Percentiles rank a stretch among this genome's conserved stretches.
These are phyloP conservation scores for Aquilaria sinensis DNA, from an alignment of 345 rosid species.

Conservation along the genomic window DNA sequence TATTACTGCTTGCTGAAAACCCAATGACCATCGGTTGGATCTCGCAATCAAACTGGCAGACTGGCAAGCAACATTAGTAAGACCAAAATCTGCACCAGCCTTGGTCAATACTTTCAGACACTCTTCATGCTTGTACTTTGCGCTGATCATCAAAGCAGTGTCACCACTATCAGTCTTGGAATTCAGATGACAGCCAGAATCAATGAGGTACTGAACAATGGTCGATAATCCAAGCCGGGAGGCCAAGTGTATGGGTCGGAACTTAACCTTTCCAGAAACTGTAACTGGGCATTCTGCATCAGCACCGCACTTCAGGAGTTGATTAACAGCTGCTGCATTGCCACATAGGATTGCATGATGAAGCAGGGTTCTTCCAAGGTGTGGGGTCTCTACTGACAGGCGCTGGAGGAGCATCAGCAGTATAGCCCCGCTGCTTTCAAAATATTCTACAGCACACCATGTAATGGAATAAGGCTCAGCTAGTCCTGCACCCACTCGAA, in stretches of 20 bases:
- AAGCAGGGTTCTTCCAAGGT: conserved; percentile 77
- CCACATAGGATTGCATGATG: conserved; percentile 94
- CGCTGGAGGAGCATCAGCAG: conserved; percentile 59
- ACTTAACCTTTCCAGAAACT: conserved; percentile 36
- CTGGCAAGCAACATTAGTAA: conserved; percentile 41
- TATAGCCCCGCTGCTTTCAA: conserved; percentile 71
- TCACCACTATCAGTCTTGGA: conserved; percentile 69
- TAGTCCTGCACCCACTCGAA: conserved; percentile 91
- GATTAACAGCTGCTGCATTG: conserved; percentile 57
- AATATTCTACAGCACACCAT: conserved; percentile 96
- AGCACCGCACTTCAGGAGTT: conserved; percentile 61
- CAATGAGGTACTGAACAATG: conserved; percentile 47
- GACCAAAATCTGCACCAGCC: conserved; percentile 87
- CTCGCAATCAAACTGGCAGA: conserved; percentile 50
- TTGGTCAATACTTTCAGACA: conserved; percentile 53
- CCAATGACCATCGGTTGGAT: conserved; percentile 56
- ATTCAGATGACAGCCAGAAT: conserved; percentile 61
- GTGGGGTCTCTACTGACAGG: conserved; percentile 37
- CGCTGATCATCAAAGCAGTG: conserved; percentile 71
- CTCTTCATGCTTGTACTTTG: conserved; percentile 49
- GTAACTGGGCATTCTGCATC: conserved; percentile 51
- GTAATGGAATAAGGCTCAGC: conserved; percentile 85
- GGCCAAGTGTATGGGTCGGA: conserved; percentile 80
- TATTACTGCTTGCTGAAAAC: conserved; percentile 56
- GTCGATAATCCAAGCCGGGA: conserved; percentile 55